Conservation (phyloP, 106 monocot genomes). For the Acanthochlamys bracteata region DNA sequence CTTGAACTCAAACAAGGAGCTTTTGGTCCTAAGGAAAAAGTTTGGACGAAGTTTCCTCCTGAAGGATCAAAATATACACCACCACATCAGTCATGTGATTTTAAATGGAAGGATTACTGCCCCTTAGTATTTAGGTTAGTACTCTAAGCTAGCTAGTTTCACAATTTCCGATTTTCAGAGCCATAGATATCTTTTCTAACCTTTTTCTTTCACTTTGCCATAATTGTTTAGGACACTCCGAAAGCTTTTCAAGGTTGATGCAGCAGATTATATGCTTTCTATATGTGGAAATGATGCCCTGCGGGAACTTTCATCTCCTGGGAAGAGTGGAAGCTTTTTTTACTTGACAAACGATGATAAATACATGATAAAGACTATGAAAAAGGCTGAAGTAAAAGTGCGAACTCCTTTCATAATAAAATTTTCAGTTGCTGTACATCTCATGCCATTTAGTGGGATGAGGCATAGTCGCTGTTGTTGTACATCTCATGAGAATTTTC, state of each 20-base stretch:
- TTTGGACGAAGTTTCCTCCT: conserved; percentile 86
- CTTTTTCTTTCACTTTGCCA: too few relatives aligned
- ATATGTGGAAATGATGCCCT: conserved; percentile 94
- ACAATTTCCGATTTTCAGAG: too few relatives aligned
- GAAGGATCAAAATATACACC: conserved; percentile 82
- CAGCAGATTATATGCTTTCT: conserved; percentile 93
- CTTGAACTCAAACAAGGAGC: conserved; percentile 70
- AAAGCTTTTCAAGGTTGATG: conserved; percentile 82
- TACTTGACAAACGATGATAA: conserved; percentile 86
- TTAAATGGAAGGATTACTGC: conserved; percentile 96
- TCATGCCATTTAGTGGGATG: not conserved
- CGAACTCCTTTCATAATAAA: not conserved
- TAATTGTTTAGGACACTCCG: conserved; percentile 71
- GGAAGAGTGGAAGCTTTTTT: conserved; percentile 97
- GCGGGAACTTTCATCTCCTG: conserved; percentile 87
- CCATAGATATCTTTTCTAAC: too few relatives aligned
- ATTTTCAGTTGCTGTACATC: not conserved
- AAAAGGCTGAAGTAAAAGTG: conserved; percentile 96
- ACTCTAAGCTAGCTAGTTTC: not conserved
- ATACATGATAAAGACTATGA: conserved; percentile 98
- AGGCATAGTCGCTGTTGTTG: too few relatives aligned
- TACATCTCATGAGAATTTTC: too few relatives aligned
- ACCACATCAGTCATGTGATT: conserved; percentile 77
- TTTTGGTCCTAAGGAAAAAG: conserved; percentile 78
- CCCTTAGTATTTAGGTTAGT: conserved; percentile 77